A percentile compares a stretch with the other conserved stretches of the same genome.
phyloP scores from a whole-genome alignment of 257 asterid genomes.

The Rauvolfia tetraphylla region DNA sequence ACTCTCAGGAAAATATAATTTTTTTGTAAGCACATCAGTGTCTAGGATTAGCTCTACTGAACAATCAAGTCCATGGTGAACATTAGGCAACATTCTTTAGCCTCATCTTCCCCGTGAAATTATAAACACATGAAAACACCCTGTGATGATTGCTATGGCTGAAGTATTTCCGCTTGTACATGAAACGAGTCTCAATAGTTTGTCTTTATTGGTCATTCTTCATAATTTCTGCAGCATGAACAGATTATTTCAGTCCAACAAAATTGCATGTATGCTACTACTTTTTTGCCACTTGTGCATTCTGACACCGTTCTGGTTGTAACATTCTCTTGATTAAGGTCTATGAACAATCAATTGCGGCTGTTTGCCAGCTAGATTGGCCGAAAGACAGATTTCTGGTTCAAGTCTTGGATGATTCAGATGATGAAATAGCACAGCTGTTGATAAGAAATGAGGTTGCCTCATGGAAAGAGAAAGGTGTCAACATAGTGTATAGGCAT shows the following conservation, averaged over 20 bases:
- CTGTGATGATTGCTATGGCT: not conserved
- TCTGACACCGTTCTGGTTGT: slow-evolving; percentile 4
- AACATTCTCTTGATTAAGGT: slow-evolving; percentile 39
- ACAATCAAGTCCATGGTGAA: not conserved
- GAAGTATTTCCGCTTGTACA: not conserved
- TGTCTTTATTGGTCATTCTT: not conserved
- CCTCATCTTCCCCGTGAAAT: not conserved
- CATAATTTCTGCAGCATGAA: not conserved
- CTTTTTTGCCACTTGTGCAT: not conserved
- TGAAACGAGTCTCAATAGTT: not conserved
- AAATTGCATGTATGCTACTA: not conserved
- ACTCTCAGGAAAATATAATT: not conserved
- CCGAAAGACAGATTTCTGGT: slow-evolving; percentile 76
- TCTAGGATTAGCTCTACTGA: not conserved
- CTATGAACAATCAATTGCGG: slow-evolving; percentile 73
- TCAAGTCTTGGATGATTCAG: slow-evolving; percentile 91
- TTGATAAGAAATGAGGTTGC: slow-evolving; percentile 62
- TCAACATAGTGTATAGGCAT: slow-evolving; percentile 76
- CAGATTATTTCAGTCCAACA: not conserved
- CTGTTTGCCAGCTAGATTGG: slow-evolving; percentile 91
- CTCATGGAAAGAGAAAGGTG: slow-evolving; percentile 85
- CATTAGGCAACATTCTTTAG: not conserved
- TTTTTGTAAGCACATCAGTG: not conserved
- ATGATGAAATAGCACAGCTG: slow-evolving; percentile 66
- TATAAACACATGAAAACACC: not conserved